Evolutionary conservation across 805 yeast genomes (phyloP).

Genomic region (Danielia oregonensis): DNA sequence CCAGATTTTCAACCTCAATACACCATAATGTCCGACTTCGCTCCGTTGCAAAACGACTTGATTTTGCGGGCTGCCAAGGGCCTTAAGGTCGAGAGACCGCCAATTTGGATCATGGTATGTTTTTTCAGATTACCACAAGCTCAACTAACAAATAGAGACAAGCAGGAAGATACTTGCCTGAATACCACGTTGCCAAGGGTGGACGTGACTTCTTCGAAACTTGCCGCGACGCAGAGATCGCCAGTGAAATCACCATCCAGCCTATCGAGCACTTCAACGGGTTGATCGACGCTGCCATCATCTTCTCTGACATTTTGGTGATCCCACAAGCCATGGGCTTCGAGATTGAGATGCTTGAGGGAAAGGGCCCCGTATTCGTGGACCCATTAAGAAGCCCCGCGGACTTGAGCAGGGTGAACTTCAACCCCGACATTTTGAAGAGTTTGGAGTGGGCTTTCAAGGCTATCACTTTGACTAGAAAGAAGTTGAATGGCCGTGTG

Average conservation of each 20-base stretch:
- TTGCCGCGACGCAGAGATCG: constrained; percentile 93
- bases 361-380: constrained; percentile 91
- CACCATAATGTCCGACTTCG: too few relatives aligned
- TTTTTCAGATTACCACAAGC: not conserved
- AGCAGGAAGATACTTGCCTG: constrained; percentile 93
- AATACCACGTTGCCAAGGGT: constrained; percentile 86
- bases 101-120: constrained; percentile 89
- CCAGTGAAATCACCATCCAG: constrained; percentile 91
- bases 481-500: constrained; percentile 81
- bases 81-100: constrained; percentile 92
- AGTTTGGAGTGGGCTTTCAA: constrained; percentile 93
- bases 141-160: constrained; percentile 52
- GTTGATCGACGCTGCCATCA: constrained; percentile 92
- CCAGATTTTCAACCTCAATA: too few relatives aligned
- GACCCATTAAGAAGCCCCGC: constrained; percentile 75
- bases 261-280: constrained; percentile 90
- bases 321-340: constrained; percentile 98
- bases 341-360: constrained; percentile 89
- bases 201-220: constrained; percentile 87
- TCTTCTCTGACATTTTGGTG: constrained; percentile 91
- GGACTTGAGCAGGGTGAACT: constrained; percentile 58
- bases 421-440: constrained; percentile 66
- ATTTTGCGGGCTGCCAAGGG: constrained; percentile 89
- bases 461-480: constrained; percentile 88
- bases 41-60: constrained; percentile 83